Evolutionary conservation across 129 eudicot species (phyloP).

Genomic region (sunflower (Helianthus annuus)): DNA sequence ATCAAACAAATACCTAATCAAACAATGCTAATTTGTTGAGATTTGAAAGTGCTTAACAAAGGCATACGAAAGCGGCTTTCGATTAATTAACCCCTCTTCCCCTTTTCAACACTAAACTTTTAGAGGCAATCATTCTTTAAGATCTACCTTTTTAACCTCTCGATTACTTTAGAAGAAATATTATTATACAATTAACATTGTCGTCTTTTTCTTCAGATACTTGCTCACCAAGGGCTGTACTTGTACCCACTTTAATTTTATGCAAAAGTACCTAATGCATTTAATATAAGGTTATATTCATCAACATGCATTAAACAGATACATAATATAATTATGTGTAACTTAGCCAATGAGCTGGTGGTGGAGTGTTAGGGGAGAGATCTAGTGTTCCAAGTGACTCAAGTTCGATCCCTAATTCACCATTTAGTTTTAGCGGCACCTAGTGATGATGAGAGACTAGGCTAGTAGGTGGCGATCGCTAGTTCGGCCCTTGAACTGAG

Average conservation of each 20-base stretch:
- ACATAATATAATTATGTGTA: too few species aligned
- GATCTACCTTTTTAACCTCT: background rate
- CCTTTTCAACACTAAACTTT: conserved; percentile 1
- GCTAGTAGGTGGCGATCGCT: too few species aligned
- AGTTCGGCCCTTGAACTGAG: too few species aligned
- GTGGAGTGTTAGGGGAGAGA: too few species aligned
- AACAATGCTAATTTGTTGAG: background rate
- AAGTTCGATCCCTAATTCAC: too few species aligned
- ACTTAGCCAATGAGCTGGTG: too few species aligned
- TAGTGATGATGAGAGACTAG: too few species aligned
- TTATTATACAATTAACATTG: background rate
- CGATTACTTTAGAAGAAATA: background rate
- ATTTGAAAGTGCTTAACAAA: background rate
- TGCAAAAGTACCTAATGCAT: background rate
- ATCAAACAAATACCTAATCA: conserved; percentile 9
- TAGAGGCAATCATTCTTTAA: background rate
- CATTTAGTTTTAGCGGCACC: too few species aligned
- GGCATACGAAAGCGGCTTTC: background rate
- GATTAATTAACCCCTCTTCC: background rate
- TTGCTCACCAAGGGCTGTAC: too few species aligned
- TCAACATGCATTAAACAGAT: too few species aligned
- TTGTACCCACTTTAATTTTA: background rate
- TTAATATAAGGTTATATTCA: too few species aligned
- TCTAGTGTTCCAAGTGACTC: too few species aligned
- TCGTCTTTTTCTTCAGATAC: background rate